Evolutionary conservation across 148 eudicot genomes (phyloP), one percentile per base, ranked within the genome.

Genomic region (Beta vulgaris): DNA sequence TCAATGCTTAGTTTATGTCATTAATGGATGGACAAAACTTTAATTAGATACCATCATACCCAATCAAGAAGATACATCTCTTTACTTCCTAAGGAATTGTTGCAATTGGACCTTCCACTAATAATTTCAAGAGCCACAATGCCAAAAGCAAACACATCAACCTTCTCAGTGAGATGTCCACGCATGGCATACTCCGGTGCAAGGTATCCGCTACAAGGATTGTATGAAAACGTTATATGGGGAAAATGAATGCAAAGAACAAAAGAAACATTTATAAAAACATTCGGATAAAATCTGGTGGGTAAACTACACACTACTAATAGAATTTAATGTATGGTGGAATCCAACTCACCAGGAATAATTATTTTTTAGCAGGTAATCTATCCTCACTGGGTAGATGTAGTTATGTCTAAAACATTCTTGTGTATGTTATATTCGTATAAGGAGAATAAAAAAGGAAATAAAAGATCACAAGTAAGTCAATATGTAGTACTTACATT

Each of bases 101-200:
- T 93, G 48, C 86, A 75, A 75, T 93, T 93, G 26, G 87, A 63
- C 78, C 97, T 88, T 68, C 98, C 98, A 69, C 93, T 87, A 13
- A 93, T 84, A 40, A 91, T 79, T 82, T 93, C 98, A 1, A 93
- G 78, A 73, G 93, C 91, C 75, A 91, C 88, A 32, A 93, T 89
- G 49, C 98, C 98, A 74, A 90, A 93, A 54, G 95, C 86, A 83
- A 90, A 93, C 70, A 91, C 91, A 80, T 93, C 98, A 49, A 87
- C 97, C 86, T 93, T 93, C 76, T 93, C 97, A 1, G 98, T 93
- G 19, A 93, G 97, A 67, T 84, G 96, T 40, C 98, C 98, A 61
- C 53, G 53, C 53, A 48, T 48, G 53, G 53, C 53, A 48, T 48
- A 48, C 53, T 48, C 53, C 21, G 53, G 53, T 48, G 53, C 53